Evolutionary conservation across 2,329 filamentous ascomycete genomes (phyloP).

Genomic region (Pseudocercospora fijiensis): DNA sequence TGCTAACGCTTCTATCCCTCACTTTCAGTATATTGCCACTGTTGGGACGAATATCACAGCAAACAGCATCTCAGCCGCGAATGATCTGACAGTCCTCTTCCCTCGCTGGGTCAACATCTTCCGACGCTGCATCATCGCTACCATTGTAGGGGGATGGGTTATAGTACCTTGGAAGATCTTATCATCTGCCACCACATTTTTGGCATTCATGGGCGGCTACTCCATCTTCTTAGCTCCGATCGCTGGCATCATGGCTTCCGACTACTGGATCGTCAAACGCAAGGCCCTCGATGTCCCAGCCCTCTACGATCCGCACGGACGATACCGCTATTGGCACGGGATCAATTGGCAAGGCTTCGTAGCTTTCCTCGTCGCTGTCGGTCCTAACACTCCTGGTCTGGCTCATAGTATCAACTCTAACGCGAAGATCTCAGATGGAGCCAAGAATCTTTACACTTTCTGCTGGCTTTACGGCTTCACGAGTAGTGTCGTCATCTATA

Average conservation of each 20-base stretch:
- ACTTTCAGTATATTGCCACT: slow-evolving; percentile 62
- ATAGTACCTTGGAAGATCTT: slow-evolving; percentile 66
- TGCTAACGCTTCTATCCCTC: no score
- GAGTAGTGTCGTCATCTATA: slow-evolving; percentile 56
- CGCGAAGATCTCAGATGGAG: slow-evolving; percentile 48
- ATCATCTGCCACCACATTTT: slow-evolving; percentile 6
- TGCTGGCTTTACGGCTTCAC: slow-evolving; percentile 64
- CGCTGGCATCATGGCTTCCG: slow-evolving; percentile 58
- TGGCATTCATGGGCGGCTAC: slow-evolving; percentile 47
- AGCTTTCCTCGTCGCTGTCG: slow-evolving; percentile 57
- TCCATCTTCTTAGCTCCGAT: slow-evolving; percentile 64
- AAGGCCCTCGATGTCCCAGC: slow-evolving; percentile 47
- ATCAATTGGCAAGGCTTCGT: slow-evolving; percentile 60
- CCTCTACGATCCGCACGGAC: slow-evolving; percentile 50
- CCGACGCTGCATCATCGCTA: slow-evolving; percentile 45
- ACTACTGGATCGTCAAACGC: slow-evolving; percentile 58
- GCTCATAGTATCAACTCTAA: slow-evolving; percentile 42
- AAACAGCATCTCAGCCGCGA: slow-evolving; percentile 54
- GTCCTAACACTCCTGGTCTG: slow-evolving; percentile 58
- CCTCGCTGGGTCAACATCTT: slow-evolving; percentile 52
- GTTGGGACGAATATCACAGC: slow-evolving; percentile 52
- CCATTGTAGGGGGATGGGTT: slow-evolving; percentile 51
- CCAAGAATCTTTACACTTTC: slow-evolving; percentile 57
- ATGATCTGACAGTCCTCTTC: slow-evolving; percentile 53
- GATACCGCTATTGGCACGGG: slow-evolving; percentile 53